Evolutionary conservation across 805 yeast genomes (phyloP).

Genomic region (Metschnikowia noctiluminum): DNA sequence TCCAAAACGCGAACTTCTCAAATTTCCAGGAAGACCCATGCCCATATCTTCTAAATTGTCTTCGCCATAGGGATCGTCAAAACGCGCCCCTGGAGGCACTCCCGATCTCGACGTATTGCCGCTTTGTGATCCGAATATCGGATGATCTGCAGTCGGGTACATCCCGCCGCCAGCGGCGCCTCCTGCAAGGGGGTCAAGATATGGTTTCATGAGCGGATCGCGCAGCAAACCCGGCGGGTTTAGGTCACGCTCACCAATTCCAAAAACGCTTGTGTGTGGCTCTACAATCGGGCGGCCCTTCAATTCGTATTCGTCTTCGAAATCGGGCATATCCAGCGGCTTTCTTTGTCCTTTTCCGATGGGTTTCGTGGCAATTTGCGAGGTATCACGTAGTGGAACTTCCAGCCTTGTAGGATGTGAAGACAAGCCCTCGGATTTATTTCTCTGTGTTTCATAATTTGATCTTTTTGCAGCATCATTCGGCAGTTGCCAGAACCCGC

Average conservation of each 20-base stretch:
- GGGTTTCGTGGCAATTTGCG: background rate
- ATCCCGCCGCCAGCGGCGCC: constrained; percentile 44
- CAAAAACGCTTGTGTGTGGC: constrained; percentile 18
- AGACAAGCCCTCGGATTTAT: background rate
- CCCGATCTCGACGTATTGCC: constrained; percentile 30
- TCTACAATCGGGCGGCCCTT: constrained; percentile 1
- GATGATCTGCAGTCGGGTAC: constrained; percentile 52
- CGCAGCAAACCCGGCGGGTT: constrained; percentile 43
- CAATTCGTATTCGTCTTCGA: constrained; percentile 51
- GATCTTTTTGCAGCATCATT: background rate
- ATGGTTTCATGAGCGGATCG: constrained; percentile 43
- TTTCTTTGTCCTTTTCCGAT: too few relatives aligned
- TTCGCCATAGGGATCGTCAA: constrained; percentile 48
- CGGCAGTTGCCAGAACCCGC: constrained; percentile 3
- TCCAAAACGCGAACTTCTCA: constrained; percentile 11
- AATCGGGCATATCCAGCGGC: constrained; percentile 48
- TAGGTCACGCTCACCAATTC: constrained; percentile 50
- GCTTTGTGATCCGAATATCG: constrained; percentile 39
- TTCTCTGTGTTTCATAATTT: background rate
- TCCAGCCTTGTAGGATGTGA: background rate
- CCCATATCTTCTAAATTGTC: constrained; percentile 45
- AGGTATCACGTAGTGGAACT: background rate
- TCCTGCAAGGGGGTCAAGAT: constrained; percentile 38
- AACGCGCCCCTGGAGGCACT: constrained; percentile 48
- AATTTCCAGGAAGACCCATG: constrained; percentile 38